Evolutionary conservation across 495 filamentous ascomycete genomes (phyloP).

Genomic region (Hyaloscypha finlandica): DNA sequence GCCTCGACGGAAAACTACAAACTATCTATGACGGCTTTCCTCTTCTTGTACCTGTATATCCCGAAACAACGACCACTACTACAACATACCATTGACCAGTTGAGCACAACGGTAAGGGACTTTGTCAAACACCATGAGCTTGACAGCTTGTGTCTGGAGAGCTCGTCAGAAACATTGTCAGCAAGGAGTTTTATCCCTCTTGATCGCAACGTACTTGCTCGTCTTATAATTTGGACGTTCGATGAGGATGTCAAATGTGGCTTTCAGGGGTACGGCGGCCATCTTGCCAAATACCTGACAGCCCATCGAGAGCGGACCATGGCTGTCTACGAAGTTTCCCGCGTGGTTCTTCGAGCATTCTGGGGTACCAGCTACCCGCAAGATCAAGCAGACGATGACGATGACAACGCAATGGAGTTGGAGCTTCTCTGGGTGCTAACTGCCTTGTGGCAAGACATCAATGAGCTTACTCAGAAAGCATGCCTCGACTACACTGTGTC

Average conservation of each 20-base stretch:
- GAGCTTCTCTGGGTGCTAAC: conserved; percentile 21
- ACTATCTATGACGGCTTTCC: conserved; percentile 7
- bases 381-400: conserved; percentile 49
- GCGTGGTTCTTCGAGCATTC: conserved; percentile 22
- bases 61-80: conserved; percentile 7
- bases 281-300: conserved; percentile 29
- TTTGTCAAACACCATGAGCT: conserved; percentile 7
- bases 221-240: conserved; percentile 35
- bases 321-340: conserved; percentile 29
- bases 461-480: conserved; percentile 1
- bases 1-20: conserved; percentile 7
- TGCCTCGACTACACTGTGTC: conserved; percentile 8
- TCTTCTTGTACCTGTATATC: conserved; percentile 17
- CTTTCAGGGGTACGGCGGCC: conserved; percentile 33
- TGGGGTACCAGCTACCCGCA: conserved; percentile 50
- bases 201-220: conserved; percentile 25
- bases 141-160: conserved; percentile 12
- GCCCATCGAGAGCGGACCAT: conserved; percentile 17
- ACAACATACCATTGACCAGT: conserved; percentile 1
- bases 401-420: conserved; percentile 40
- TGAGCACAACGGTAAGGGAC: conserved; percentile 7
- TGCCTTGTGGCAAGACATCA: conserved; percentile 21
- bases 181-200: background rate
- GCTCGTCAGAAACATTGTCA: background rate
- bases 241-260: conserved; percentile 34